Evolutionary conservation across 441 rosid species (phyloP).

Genomic region (Viola pubescens): DNA sequence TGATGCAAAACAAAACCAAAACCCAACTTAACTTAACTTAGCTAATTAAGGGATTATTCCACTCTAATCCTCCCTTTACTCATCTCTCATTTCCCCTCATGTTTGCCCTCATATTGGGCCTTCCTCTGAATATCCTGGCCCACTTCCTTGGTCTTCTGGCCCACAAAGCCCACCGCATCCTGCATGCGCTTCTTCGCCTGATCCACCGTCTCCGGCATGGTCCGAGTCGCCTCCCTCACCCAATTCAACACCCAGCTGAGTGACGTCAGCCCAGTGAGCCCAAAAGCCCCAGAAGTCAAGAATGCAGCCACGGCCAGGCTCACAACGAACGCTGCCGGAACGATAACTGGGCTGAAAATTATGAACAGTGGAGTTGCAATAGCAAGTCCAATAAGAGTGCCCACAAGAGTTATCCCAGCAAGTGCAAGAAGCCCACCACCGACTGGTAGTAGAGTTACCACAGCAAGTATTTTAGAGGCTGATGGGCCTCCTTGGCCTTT

Average conservation of each 20-base stretch:
- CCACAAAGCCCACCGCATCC: constrained; percentile 36
- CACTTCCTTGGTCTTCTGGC: constrained; percentile 59
- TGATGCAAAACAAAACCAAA: neutral
- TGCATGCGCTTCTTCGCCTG: constrained; percentile 40
- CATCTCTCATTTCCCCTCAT: constrained; percentile 18
- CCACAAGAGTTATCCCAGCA: constrained; percentile 50
- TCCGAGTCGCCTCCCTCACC: constrained; percentile 26
- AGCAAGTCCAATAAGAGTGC: constrained; percentile 49
- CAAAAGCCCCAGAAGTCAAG: constrained; percentile 54
- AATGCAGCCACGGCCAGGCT: constrained; percentile 44
- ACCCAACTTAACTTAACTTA: neutral
- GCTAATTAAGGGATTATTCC: neutral
- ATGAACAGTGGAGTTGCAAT: constrained; percentile 55
- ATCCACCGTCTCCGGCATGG: constrained; percentile 40
- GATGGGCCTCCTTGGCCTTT: constrained; percentile 52
- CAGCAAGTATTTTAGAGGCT: constrained; percentile 38
- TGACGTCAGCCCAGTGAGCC: constrained; percentile 52
- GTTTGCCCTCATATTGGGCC: constrained; percentile 10
- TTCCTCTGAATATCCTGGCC: constrained; percentile 41
- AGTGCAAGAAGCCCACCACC: constrained; percentile 54
- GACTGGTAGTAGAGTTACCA: constrained; percentile 40
- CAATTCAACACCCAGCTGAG: constrained; percentile 42
- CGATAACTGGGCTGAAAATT: constrained; percentile 66
- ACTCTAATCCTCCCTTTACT: neutral
- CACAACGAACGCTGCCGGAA: constrained; percentile 53